A percentile compares a stretch with the other conserved stretches of the same genome.
phyloP scores from a whole-genome alignment of 208 protist species.

The Leishmania tarentolae region DNA sequence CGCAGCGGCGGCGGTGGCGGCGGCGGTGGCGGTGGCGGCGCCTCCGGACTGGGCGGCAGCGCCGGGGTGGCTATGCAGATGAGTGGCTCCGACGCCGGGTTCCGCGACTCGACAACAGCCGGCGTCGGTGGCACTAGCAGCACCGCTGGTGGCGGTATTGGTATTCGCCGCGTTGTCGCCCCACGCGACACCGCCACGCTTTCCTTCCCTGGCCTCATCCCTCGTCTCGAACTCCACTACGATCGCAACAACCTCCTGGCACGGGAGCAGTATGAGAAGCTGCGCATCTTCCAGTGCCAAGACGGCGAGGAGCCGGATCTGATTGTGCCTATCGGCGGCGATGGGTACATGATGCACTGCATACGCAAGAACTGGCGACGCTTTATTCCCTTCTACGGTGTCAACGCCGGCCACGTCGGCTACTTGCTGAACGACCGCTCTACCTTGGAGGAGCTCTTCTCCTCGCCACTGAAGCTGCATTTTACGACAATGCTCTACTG shows the following conservation, averaged over 20 bases:
- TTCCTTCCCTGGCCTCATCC: constrained; percentile 74
- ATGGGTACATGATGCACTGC: constrained; percentile 94
- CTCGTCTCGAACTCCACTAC: constrained; percentile 85
- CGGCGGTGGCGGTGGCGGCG: constrained; percentile 5
- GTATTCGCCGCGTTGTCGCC: constrained; percentile 18
- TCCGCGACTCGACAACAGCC: constrained; percentile 13
- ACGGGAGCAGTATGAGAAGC: constrained; percentile 80
- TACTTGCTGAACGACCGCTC: constrained; percentile 87
- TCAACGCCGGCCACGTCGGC: constrained; percentile 90
- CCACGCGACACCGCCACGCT: constrained; percentile 51
- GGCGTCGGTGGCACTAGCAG: background rate
- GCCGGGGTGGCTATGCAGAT: constrained; percentile 9
- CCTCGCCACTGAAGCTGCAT: constrained; percentile 85
- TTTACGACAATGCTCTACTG: constrained; percentile 89
- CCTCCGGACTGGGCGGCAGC: constrained; percentile 7
- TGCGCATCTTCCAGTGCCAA: constrained; percentile 68
- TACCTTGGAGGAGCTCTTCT: constrained; percentile 84
- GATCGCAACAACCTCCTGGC: constrained; percentile 85
- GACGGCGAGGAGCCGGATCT: constrained; percentile 82
- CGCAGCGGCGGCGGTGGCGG: constrained; percentile 12
- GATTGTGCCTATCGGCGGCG: constrained; percentile 90
- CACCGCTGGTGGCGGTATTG: background rate
- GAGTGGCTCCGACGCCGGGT: constrained; percentile 5
- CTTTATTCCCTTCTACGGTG: constrained; percentile 91
- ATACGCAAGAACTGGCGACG: constrained; percentile 90